Evolutionary conservation across 2,329 filamentous ascomycete species (phyloP), one percentile per base, ranked within the genome.

Genomic region (Ascochyta viciae-villosae): DNA sequence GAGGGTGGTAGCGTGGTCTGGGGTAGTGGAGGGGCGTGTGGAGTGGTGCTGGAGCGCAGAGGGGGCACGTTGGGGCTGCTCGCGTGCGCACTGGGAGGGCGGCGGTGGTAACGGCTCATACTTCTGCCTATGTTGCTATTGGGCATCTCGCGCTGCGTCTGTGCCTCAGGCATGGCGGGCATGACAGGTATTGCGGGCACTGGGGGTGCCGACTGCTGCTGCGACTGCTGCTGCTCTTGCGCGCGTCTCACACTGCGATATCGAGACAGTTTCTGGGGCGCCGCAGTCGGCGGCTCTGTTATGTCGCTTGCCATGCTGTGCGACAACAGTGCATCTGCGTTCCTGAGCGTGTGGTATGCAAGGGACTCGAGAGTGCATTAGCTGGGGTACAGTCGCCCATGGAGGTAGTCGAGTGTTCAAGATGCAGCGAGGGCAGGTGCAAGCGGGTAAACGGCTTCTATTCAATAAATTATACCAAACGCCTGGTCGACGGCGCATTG

Each of bases 161-260:
- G 40, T 26, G 24, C 29, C 31, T 46, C 53, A 5, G 47, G 42
- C 53, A 56, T 43, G 31, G 47, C 47, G 10, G 29, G 29, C 12
- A 31, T 13, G 12, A 12, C 29, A 42, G 72, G 71, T 45, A 71
- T 58, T 3, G 64, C 55, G 24, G 72, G 72, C 37, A 67, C 45
- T 44, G 62, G 47, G 23, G 62, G 47, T n/a, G 57, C 24, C 19
- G 60, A 60, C 22, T 65, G 61, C 38, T 45, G 53, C 42, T 67
- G 53, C 33, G 58, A 48, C 10, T 53, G 57, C 16, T 58, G 68
- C 49, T 74, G 66, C 54, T 77, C 70, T 50, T 77, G 74, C 22
- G 76, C 76, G 59, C 79, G 78, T 55, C 85, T 76, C 51, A 86
- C 83, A 27, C 83, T 85, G 61, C 84, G 79, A 72, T 87, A 87